These are phyloP conservation scores for Aspergillus sp. DNA, from an alignment of 2,329 filamentous ascomycete genomes.

Conservation along the genomic window DNA sequence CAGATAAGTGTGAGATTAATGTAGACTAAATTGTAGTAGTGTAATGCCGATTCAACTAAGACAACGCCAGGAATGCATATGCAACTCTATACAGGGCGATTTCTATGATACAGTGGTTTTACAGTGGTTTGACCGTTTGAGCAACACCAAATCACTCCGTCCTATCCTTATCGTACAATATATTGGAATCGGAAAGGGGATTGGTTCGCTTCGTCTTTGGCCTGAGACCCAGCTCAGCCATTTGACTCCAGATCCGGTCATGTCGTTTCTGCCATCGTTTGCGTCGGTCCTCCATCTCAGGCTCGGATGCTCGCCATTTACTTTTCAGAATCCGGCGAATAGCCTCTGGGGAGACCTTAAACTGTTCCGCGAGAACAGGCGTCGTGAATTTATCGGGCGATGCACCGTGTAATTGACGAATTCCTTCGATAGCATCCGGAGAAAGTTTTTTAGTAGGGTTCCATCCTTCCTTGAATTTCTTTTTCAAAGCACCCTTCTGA, in stretches of 20 bases:
- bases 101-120: too few relatives aligned
- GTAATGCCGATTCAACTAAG: too few relatives aligned
- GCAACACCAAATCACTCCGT: too few relatives aligned
- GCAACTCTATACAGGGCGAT: too few relatives aligned
- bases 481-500: conserved; percentile 68
- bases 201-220: conserved; percentile 46
- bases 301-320: conserved; percentile 41
- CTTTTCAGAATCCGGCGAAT: conserved; percentile 76
- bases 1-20: too few relatives aligned
- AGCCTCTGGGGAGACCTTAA: conserved; percentile 80
- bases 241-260: conserved; percentile 42
- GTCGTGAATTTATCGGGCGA: conserved; percentile 76
- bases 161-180: conserved; percentile 18
- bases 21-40: too few relatives aligned
- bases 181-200: conserved; percentile 18
- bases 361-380: conserved; percentile 66
- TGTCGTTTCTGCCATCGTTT: conserved; percentile 42
- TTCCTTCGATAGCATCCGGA: conserved; percentile 86
- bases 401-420: conserved; percentile 73
- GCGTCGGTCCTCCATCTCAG: conserved; percentile 35
- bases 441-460: conserved; percentile 79
- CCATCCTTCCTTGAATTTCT: conserved; percentile 79
- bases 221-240: conserved; percentile 49
- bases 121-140: too few relatives aligned
- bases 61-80: too few relatives aligned